A percentile compares a stretch with the other conserved stretches of the same genome.
Conservation (phyloP, 2,329 filamentous ascomycete species). For the Fusarium begoniae region DNA sequence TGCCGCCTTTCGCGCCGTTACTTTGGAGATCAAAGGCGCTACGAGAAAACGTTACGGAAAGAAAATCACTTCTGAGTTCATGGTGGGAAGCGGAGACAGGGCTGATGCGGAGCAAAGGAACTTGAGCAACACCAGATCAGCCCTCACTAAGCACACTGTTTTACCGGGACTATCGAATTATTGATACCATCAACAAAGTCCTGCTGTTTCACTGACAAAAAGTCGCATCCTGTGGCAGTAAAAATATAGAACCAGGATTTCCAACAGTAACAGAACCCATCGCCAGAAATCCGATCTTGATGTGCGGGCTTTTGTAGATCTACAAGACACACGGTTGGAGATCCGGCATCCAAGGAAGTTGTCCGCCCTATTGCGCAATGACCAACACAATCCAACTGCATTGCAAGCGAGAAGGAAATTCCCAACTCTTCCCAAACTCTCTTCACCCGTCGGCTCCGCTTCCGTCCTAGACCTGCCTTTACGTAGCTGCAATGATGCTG, state of each 20-base stretch:
- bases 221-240: not conserved
- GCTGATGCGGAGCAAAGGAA: constrained; percentile 40
- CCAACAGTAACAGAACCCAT: not conserved
- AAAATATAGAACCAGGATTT: not conserved
- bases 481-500: constrained; percentile 8
- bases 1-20: constrained; percentile 34
- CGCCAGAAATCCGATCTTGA: constrained; percentile 7
- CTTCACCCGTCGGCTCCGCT: constrained; percentile 1
- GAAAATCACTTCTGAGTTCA: constrained; percentile 24
- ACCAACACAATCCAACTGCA: not conserved
- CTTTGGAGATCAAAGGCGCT: constrained; percentile 25
- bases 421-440: not conserved
- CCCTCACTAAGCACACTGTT: not conserved
- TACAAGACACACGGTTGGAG: not conserved
- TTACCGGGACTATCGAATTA: not conserved
- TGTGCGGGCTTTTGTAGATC: not conserved
- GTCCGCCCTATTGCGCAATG: constrained; percentile 1
- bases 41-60: constrained; percentile 17
- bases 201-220: not conserved
- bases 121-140: constrained; percentile 9
- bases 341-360: not conserved
- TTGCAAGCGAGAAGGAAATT: not conserved
- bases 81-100: constrained; percentile 30
- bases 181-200: not conserved
- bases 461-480: constrained; percentile 8